Conservation (phyloP, 2,329 filamentous ascomycete genomes). For the Fusarium liriodendri region DNA sequence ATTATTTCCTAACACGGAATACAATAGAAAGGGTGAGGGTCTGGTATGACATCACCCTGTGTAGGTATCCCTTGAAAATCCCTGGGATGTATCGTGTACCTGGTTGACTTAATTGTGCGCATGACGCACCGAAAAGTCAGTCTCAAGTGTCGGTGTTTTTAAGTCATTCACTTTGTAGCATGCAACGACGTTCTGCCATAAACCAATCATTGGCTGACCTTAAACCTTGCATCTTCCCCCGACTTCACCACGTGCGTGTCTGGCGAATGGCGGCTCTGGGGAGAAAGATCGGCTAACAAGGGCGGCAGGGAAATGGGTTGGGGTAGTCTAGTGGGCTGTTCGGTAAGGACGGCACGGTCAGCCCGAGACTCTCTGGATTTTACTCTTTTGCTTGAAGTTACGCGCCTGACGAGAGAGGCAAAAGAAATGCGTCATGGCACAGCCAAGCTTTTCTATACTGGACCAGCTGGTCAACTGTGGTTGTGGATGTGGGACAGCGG, state of each 20-base stretch:
- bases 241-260: neutral
- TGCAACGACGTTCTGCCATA: neutral
- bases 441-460: neutral
- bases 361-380: neutral
- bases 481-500: neutral
- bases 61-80: neutral
- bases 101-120: neutral
- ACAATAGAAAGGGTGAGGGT: neutral
- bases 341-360: slow-evolving; percentile 30
- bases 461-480: neutral
- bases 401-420: slow-evolving; percentile 4
- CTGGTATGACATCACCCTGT: neutral
- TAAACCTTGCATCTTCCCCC: neutral
- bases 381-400: neutral
- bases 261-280: neutral
- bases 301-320: neutral
- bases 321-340: slow-evolving; percentile 7
- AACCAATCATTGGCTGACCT: neutral
- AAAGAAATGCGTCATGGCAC: slow-evolving; percentile 15
- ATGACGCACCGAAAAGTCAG: neutral
- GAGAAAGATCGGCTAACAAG: neutral
- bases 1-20: neutral
- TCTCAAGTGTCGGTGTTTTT: neutral
- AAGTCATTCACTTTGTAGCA: neutral
- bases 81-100: neutral